Percentiles rank a stretch among this genome's conserved stretches.
These are phyloP conservation scores for Chrysoporthe deuterocubensis DNA, from an alignment of 2,329 filamentous ascomycete genomes.

Conservation along the genomic window DNA sequence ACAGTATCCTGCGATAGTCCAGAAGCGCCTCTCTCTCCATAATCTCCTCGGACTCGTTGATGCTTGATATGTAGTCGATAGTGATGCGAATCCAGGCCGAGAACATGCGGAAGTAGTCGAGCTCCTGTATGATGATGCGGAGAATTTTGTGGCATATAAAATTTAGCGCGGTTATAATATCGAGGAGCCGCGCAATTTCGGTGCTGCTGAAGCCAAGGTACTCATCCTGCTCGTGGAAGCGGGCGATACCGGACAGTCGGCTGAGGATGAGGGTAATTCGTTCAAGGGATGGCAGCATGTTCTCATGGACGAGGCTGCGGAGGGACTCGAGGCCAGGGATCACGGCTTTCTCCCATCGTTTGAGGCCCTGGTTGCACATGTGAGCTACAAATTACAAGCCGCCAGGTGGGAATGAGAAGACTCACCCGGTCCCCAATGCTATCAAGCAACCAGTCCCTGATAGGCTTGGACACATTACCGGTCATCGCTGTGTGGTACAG, in stretches of 20 bases:
- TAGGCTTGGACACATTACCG: slow-evolving; percentile 73
- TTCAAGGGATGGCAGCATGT: slow-evolving; percentile 86
- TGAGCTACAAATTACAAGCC: slow-evolving; percentile 3
- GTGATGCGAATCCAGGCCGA: slow-evolving; percentile 83
- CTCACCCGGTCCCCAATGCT: slow-evolving; percentile 77
- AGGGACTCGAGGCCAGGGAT: slow-evolving; percentile 77
- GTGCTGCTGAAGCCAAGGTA: slow-evolving; percentile 68
- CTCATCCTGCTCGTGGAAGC: slow-evolving; percentile 71
- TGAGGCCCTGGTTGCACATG: slow-evolving; percentile 69
- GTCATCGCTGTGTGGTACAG: slow-evolving; percentile 85
- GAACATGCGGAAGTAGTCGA: slow-evolving; percentile 77
- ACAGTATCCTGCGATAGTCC: slow-evolving; percentile 72
- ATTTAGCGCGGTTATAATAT: slow-evolving; percentile 75
- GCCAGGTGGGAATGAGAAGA: slow-evolving; percentile 17
- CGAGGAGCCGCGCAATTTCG: slow-evolving; percentile 67
- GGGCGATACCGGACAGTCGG: slow-evolving; percentile 80
- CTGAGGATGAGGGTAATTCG: slow-evolving; percentile 80
- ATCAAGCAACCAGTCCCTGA: slow-evolving; percentile 89
- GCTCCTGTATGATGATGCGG: slow-evolving; percentile 72
- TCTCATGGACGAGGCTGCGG: slow-evolving; percentile 79
- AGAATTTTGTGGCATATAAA: slow-evolving; percentile 76
- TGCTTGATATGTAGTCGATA: slow-evolving; percentile 75
- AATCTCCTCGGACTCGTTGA: slow-evolving; percentile 70
- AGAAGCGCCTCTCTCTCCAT: slow-evolving; percentile 78
- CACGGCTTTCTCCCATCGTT: slow-evolving; percentile 92